Evolutionary conservation across 140 eudicot genomes (phyloP).

Genomic region (Flaveria floridana): DNA sequence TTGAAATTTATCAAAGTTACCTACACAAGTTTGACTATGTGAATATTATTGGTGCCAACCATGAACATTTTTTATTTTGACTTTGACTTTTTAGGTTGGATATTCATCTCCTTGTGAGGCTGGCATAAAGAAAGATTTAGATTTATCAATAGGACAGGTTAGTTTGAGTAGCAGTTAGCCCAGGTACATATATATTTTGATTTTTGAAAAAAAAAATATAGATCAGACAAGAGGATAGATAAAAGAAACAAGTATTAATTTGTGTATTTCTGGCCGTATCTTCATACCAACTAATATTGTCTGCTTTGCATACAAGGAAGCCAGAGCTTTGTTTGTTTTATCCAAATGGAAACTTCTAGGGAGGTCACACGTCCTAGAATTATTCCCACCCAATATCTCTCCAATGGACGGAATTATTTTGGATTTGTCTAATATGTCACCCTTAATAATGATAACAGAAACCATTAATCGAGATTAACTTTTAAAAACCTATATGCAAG

Average conservation of each 20-base stretch:
- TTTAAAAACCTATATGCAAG: background rate
- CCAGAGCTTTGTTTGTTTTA: background rate
- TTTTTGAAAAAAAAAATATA: no score
- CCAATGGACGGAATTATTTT: background rate
- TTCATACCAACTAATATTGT: background rate
- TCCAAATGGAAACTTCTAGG: background rate
- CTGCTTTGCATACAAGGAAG: background rate
- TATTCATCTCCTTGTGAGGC: slow-evolving; percentile 40
- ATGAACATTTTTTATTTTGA: background rate
- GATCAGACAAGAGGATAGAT: background rate
- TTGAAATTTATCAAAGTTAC: slow-evolving; percentile 1
- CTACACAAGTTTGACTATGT: slow-evolving; percentile 8
- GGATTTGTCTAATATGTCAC: background rate
- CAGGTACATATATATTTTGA: no score
- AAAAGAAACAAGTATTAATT: background rate
- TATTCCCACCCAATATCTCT: background rate
- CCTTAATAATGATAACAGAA: background rate
- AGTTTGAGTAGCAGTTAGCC: slow-evolving; percentile 7
- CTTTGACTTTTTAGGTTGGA: slow-evolving; percentile 32
- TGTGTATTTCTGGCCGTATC: background rate
- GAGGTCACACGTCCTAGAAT: background rate
- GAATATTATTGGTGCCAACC: background rate
- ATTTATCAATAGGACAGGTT: slow-evolving; percentile 37
- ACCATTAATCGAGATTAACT: background rate
- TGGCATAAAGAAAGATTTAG: slow-evolving; percentile 36